Conservation (phyloP, 306 rosid species). For the Corylus heterophylla region DNA sequence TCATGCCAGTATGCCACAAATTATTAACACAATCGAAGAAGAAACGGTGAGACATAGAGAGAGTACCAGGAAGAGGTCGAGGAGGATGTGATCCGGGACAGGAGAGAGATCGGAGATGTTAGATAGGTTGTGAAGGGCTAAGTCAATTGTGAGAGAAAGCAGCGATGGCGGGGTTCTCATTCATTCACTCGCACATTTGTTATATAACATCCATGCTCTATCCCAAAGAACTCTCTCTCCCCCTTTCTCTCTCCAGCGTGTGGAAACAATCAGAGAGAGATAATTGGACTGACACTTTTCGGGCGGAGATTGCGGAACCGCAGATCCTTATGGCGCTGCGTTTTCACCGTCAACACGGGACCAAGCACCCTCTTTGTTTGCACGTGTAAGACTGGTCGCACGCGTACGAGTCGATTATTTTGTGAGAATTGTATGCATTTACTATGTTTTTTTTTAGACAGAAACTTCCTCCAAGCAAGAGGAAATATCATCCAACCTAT, state of each 20-base stretch:
- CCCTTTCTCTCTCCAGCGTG: constrained; percentile 5
- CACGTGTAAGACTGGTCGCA: not conserved
- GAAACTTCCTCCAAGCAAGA: too few species aligned
- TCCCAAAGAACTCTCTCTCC: not conserved
- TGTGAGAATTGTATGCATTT: too few species aligned
- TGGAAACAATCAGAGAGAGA: constrained; percentile 10
- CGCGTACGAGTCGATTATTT: not conserved
- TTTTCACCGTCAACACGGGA: constrained; percentile 22
- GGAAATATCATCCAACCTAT: too few species aligned
- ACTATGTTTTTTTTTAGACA: too few species aligned
- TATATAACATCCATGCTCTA: too few species aligned
- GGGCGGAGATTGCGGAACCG: constrained; percentile 31
- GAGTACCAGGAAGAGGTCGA: constrained; percentile 72
- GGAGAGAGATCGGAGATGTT: constrained; percentile 82
- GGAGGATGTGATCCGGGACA: constrained; percentile 89
- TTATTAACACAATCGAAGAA: not conserved
- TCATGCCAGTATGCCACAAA: too few species aligned
- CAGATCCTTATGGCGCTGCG: not conserved
- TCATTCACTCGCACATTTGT: constrained; percentile 58
- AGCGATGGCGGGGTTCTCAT: constrained; percentile 93
- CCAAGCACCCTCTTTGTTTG: not conserved
- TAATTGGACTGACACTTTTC: constrained; percentile 33
- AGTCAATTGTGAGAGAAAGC: constrained; percentile 78
- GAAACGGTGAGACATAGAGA: not conserved
- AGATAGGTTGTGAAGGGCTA: constrained; percentile 79